Evolutionary conservation across 2,329 filamentous ascomycete species (phyloP).

Genomic region (Tolypocladium pustulatum): DNA sequence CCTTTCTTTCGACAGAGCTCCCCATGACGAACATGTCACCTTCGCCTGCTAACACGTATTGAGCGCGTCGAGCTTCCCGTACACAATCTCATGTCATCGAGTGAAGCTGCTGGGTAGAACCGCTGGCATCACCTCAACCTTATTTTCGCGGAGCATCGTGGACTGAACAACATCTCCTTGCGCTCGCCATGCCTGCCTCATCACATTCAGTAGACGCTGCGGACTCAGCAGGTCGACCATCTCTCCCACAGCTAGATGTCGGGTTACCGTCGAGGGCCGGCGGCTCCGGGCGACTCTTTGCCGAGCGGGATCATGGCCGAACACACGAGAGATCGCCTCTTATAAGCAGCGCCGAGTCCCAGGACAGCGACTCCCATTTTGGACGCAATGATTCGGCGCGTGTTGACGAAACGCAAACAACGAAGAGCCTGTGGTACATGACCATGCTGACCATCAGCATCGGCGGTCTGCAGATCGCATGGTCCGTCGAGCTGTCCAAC

Average conservation of each 20-base stretch:
- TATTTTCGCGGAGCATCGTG: background rate
- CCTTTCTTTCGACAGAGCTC: background rate
- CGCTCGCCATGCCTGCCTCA: background rate
- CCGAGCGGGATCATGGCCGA: slow-evolving; percentile 9
- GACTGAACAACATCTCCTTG: background rate
- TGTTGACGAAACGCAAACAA: slow-evolving; percentile 37
- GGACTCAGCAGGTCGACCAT: background rate
- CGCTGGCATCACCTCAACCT: background rate
- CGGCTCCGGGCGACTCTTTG: background rate
- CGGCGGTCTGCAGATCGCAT: slow-evolving; percentile 84
- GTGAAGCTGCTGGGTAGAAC: background rate
- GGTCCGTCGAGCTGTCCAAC: slow-evolving; percentile 91
- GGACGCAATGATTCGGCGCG: background rate
- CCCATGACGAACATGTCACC: background rate
- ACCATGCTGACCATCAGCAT: slow-evolving; percentile 78
- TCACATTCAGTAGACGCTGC: background rate
- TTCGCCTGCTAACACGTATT: background rate
- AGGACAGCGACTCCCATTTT: background rate
- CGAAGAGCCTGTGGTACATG: slow-evolving; percentile 78
- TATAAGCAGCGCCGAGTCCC: slow-evolving; percentile 7
- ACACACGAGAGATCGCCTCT: slow-evolving; percentile 21
- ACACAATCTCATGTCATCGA: background rate
- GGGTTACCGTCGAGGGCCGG: background rate
- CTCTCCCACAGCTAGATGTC: background rate
- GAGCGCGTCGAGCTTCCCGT: background rate